A percentile compares a stretch with the other conserved stretches of the same genome.
These are phyloP conservation scores for Candolleomyces eurysporus DNA, from an alignment of 768 basidiomycete species.

Conservation along the genomic window DNA sequence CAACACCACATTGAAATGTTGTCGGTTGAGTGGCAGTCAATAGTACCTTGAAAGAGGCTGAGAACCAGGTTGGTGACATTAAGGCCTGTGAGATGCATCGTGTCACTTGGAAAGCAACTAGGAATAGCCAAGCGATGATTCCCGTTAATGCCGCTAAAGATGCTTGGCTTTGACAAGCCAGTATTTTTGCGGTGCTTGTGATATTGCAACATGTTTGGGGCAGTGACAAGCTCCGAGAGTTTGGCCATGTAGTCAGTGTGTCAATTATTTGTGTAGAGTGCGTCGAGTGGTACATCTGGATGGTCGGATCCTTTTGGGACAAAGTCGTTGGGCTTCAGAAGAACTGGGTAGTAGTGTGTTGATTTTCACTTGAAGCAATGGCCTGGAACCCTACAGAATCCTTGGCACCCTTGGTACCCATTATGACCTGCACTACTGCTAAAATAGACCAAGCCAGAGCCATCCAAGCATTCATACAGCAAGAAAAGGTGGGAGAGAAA, in stretches of 20 bases:
- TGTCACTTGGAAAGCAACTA: slow-evolving; percentile 31
- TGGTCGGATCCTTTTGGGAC: too few relatives aligned
- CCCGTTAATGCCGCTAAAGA: slow-evolving; percentile 38
- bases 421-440: too few relatives aligned
- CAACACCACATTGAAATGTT: too few relatives aligned
- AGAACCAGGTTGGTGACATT: slow-evolving; percentile 39
- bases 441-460: too few relatives aligned
- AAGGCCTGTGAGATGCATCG: slow-evolving; percentile 37
- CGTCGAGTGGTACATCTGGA: too few relatives aligned
- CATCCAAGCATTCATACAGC: slow-evolving; percentile 16
- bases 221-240: neutral
- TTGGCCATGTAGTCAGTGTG: neutral
- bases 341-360: too few relatives aligned
- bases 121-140: slow-evolving; percentile 27
- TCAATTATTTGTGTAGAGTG: too few relatives aligned
- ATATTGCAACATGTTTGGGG: slow-evolving; percentile 18
- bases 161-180: slow-evolving; percentile 31
- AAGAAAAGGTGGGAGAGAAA: slow-evolving; percentile 14
- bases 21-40: slow-evolving; percentile 21
- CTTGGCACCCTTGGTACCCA: too few relatives aligned
- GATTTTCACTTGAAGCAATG: too few relatives aligned
- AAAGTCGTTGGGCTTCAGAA: too few relatives aligned
- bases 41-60: slow-evolving; percentile 27
- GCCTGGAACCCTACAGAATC: too few relatives aligned
- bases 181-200: slow-evolving; percentile 24